Evolutionary conservation across 768 basidiomycete genomes (phyloP).

Genomic region (Boletus subparvulus): DNA sequence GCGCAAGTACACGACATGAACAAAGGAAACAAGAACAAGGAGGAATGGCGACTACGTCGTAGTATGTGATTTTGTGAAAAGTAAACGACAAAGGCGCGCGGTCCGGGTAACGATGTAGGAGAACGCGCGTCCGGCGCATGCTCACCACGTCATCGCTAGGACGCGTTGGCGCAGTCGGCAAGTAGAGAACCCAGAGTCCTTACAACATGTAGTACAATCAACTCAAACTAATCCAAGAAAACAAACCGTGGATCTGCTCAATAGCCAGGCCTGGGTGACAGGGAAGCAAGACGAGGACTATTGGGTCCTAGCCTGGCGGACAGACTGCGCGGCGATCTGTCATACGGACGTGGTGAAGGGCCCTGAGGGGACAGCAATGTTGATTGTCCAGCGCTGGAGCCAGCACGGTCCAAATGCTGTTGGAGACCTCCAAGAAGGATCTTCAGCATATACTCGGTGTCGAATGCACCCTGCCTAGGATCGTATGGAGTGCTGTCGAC

Average conservation of each 20-base stretch:
- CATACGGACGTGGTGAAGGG: neutral
- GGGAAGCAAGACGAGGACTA: slow-evolving; percentile 12
- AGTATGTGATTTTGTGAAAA: no score
- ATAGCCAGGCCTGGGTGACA: slow-evolving; percentile 15
- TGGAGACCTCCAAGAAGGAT: slow-evolving; percentile 31
- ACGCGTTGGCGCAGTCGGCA: no score
- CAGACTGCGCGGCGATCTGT: slow-evolving; percentile 14
- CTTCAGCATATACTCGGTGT: slow-evolving; percentile 38
- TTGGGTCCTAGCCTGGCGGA: slow-evolving; percentile 6
- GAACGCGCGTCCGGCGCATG: no score
- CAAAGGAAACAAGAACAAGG: no score
- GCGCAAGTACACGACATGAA: no score
- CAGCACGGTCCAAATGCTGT: slow-evolving; percentile 17
- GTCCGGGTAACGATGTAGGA: no score
- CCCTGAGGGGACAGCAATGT: slow-evolving; percentile 10
- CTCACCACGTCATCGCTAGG: no score
- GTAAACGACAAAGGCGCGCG: no score
- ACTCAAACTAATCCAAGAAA: neutral
- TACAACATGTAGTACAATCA: neutral
- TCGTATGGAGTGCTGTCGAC: slow-evolving; percentile 47
- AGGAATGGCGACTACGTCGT: no score
- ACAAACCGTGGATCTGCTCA: neutral
- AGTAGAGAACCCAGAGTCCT: no score
- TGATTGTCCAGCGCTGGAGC: slow-evolving; percentile 1
- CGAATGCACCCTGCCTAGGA: slow-evolving; percentile 28